phyloP scores from a whole-genome alignment of 2,329 filamentous ascomycete species.

The Aureobasidium sp. region DNA sequence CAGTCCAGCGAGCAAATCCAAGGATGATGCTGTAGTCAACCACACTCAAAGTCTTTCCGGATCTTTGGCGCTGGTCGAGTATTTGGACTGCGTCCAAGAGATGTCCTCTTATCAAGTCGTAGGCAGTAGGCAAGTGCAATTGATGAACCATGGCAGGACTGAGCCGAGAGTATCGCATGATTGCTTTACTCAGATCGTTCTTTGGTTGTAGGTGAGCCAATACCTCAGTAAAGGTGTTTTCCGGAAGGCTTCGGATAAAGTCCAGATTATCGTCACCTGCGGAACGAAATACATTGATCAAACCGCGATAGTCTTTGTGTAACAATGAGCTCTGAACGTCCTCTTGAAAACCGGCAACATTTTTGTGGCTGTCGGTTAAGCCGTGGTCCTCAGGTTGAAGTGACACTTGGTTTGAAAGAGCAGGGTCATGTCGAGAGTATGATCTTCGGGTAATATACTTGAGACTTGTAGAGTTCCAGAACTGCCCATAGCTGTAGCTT shows the following conservation, averaged over 20 bases:
- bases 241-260: constrained; percentile 49
- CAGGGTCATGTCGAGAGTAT: background rate
- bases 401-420: background rate
- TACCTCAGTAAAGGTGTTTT: constrained; percentile 68
- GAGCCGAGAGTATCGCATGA: constrained; percentile 52
- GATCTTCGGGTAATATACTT: background rate
- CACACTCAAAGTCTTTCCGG: constrained; percentile 43
- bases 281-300: background rate
- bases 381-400: background rate
- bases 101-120: constrained; percentile 45
- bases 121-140: constrained; percentile 44
- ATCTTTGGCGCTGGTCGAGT: constrained; percentile 40
- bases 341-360: background rate
- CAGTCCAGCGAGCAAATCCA: constrained; percentile 55
- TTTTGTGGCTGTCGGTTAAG: background rate
- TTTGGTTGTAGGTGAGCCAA: constrained; percentile 68
- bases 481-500: background rate
- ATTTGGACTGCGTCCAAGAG: constrained; percentile 41
- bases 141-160: constrained; percentile 54
- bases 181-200: constrained; percentile 52
- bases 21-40: constrained; percentile 60
- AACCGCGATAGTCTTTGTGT: constrained; percentile 8
- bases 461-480: background rate
- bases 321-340: constrained; percentile 2
- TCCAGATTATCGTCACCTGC: constrained; percentile 30